A percentile compares a stretch with the other conserved stretches of the same genome.
phyloP scores from a whole-genome alignment of 2,329 filamentous ascomycete species.

The Xylariaceae sp. region DNA sequence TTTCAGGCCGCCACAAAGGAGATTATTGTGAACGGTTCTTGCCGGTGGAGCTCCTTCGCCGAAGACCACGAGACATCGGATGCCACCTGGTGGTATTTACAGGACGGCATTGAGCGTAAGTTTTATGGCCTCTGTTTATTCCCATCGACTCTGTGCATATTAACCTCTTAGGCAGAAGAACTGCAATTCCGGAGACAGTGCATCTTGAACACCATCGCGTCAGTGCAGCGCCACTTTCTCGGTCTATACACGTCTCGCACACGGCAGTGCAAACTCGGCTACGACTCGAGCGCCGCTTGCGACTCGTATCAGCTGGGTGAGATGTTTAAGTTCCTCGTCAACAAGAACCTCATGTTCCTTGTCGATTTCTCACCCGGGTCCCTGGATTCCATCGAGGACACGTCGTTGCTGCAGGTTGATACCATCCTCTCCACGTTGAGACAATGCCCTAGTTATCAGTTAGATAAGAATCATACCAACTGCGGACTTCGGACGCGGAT shows the following conservation, averaged over 20 bases:
- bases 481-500: conserved; percentile 70
- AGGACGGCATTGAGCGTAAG: conserved; percentile 67
- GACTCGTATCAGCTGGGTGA: conserved; percentile 80
- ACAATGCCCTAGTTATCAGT: conserved; percentile 72
- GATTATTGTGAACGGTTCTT: conserved; percentile 67
- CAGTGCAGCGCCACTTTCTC: conserved; percentile 70
- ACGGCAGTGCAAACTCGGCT: conserved; percentile 72
- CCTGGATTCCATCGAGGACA: conserved; percentile 47
- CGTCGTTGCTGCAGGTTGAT: conserved; percentile 63
- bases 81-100: conserved; percentile 73
- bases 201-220: conserved; percentile 70
- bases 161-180: conserved; percentile 53
- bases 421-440: conserved; percentile 62
- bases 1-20: conserved; percentile 66
- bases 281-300: conserved; percentile 71
- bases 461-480: conserved; percentile 73
- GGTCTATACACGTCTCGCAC: conserved; percentile 65
- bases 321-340: conserved; percentile 71
- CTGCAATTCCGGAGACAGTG: conserved; percentile 66
- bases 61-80: conserved; percentile 29
- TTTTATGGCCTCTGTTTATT: conserved; percentile 5
- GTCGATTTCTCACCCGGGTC: conserved; percentile 57
- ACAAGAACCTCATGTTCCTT: conserved; percentile 63
- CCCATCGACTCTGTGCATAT: conserved; percentile 12
- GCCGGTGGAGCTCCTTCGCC: conserved; percentile 54